Base-by-base conservation (phyloP, 2,329 filamentous ascomycete genomes). In the Exophiala oligosperma region DNA sequence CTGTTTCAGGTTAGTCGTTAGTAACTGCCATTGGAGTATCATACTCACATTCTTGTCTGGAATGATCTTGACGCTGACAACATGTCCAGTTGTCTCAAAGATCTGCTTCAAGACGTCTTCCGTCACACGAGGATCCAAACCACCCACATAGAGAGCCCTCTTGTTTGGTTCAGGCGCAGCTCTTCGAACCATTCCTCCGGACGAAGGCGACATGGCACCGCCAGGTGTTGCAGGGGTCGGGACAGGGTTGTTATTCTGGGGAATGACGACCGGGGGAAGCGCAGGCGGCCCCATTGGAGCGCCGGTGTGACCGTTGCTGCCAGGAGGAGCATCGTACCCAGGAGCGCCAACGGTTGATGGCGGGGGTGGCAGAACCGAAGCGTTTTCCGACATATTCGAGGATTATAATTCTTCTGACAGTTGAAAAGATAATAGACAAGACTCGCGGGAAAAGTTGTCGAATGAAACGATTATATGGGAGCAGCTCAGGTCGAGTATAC, bases 21-120 rank as follows among this genome's bases (percentile, higher is more conserved):
- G 23, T 26, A 8, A 5, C 8, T 8, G n/a, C n/a, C n/a, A 3
- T 8, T 28, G 26, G 14, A 35, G 23, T n/a, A 14, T 9, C 14
- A 43, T 43, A 86, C 91, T 84, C 79, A 96, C 92, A 77, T 97
- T 99, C 84, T 99, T 99, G 82, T 99, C 94, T 52, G 94, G 94
- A 74, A 99, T 99, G 72, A 99, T 97, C 83, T 99, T 99, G 73
- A 99, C 94, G 72, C 91, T 97, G 78, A 96, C 89, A 65, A 99
- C 94, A 77, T 99, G 94, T 57, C 94, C 94, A 59, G 92, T 97
- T 5, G 94, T 99, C 81, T 99, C 94, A 71, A 99, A 99, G 69
- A 97, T 97, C 76, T 97, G 93, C 71, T 92, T 91, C 74, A 97
- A 78, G 56, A 97, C 91, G 72, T 97, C 93, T 77, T 97, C 93